Percentiles rank a stretch among this genome's conserved stretches.
Evolutionary conservation across 768 basidiomycete species (phyloP).

Genomic region (Trametopsis cervina): DNA sequence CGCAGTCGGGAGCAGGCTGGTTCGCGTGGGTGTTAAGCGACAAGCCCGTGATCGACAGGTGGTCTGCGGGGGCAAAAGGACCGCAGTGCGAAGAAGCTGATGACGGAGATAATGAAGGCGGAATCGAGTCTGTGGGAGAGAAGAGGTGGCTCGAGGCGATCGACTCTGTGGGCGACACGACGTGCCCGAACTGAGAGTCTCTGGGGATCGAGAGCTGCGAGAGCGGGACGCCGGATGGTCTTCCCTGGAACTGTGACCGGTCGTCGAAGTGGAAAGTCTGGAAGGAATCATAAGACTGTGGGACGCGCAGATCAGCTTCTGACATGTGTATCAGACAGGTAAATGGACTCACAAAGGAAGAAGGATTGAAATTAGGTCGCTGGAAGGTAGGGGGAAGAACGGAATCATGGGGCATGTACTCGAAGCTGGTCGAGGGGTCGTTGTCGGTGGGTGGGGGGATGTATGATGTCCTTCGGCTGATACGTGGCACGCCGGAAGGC

Average conservation of each 20-base stretch:
- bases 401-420: slow-evolving; percentile 43
- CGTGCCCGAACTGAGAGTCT: slow-evolving; percentile 20
- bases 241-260: slow-evolving; percentile 22
- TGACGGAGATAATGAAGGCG: slow-evolving; percentile 42
- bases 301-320: background rate
- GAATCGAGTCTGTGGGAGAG: slow-evolving; percentile 44
- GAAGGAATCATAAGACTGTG: slow-evolving; percentile 6
- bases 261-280: slow-evolving; percentile 7
- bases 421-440: slow-evolving; percentile 38
- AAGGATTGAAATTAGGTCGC: slow-evolving; percentile 21
- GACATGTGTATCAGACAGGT: slow-evolving; percentile 20
- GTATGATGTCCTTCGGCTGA: slow-evolving; percentile 50
- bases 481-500: slow-evolving; percentile 47
- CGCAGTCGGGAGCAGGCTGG: slow-evolving; percentile 17
- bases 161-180: slow-evolving; percentile 21
- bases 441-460: slow-evolving; percentile 25
- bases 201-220: slow-evolving; percentile 40
- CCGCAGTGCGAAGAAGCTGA: slow-evolving; percentile 31
- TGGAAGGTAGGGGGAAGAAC: slow-evolving; percentile 34
- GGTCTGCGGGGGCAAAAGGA: slow-evolving; percentile 43
- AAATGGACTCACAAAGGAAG: slow-evolving; percentile 43
- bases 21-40: slow-evolving; percentile 23
- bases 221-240: slow-evolving; percentile 41
- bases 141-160: slow-evolving; percentile 39
- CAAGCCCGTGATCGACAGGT: slow-evolving; percentile 22